Percentiles rank a stretch among this genome's conserved stretches.
These are phyloP conservation scores for Chalciporus piperatus DNA, from an alignment of 768 basidiomycete genomes.

Conservation along the genomic window DNA sequence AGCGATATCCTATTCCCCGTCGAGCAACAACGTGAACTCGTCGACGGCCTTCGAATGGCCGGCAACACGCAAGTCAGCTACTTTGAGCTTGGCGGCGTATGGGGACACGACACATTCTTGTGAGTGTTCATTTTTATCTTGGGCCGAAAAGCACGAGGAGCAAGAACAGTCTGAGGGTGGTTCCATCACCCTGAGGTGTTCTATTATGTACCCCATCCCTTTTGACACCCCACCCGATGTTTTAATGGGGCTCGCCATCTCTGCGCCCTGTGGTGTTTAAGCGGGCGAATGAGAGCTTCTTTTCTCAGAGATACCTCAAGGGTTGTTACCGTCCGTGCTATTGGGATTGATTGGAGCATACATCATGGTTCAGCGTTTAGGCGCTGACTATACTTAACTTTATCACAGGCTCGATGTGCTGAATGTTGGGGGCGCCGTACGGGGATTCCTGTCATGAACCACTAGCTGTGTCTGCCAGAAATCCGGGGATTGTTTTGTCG, in stretches of 20 bases:
- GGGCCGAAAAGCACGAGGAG: not conserved
- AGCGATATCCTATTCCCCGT: constrained; percentile 96
- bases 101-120: constrained; percentile 99
- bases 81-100: constrained; percentile 98
- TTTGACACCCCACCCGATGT: not conserved
- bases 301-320: not conserved
- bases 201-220: constrained; percentile 12
- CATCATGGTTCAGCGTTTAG: not conserved
- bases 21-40: constrained; percentile 94
- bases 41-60: constrained; percentile 85
- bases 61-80: constrained; percentile 90
- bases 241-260: not conserved
- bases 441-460: constrained; percentile 73
- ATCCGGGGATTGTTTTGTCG: not conserved
- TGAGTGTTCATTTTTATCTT: constrained; percentile 38
- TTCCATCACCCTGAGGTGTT: not conserved
- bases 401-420: constrained; percentile 68
- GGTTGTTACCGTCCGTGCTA: no score
- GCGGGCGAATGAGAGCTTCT: not conserved
- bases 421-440: constrained; percentile 88
- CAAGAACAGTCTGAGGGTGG: not conserved
- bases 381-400: constrained; percentile 12
- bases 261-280: not conserved
- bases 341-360: no score
- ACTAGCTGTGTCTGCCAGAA: no score